Evolutionary conservation across 2,329 filamentous ascomycete genomes (phyloP).

Genomic region (Epichloe gansuensis): DNA sequence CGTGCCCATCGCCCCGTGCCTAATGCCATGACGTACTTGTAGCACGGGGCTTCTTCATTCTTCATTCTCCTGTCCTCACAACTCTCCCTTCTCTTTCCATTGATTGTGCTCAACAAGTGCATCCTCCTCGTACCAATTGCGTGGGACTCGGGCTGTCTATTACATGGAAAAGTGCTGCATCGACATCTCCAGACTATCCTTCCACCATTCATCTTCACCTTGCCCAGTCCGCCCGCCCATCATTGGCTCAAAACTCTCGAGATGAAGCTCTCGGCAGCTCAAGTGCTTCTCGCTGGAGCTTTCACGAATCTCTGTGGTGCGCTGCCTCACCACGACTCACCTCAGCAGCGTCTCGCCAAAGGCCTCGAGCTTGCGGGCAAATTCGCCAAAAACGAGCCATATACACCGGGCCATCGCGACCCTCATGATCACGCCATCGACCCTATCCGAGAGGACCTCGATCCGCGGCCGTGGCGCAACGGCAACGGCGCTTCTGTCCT

Average conservation of each 20-base stretch:
- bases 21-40: background rate
- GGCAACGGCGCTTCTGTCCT: slow-evolving; percentile 52
- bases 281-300: slow-evolving; percentile 16
- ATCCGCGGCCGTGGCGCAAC: slow-evolving; percentile 52
- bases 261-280: slow-evolving; percentile 16
- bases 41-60: background rate
- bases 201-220: background rate
- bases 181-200: too few relatives aligned
- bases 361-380: slow-evolving; percentile 33
- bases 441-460: slow-evolving; percentile 42
- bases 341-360: slow-evolving; percentile 39
- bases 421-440: slow-evolving; percentile 52
- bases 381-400: slow-evolving; percentile 33
- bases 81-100: background rate
- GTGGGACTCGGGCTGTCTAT: too few relatives aligned
- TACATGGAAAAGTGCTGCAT: too few relatives aligned
- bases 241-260: slow-evolving; percentile 1
- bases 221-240: background rate
- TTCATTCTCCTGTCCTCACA: background rate
- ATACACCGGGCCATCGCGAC: slow-evolving; percentile 46
- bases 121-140: too few relatives aligned
- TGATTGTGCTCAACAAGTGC: background rate
- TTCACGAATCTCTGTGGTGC: slow-evolving; percentile 11
- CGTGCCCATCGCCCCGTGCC: background rate
- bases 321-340: slow-evolving; percentile 33